Percentiles rank a stretch among this genome's conserved stretches.
Evolutionary conservation across 2,329 filamentous ascomycete species (phyloP).

Genomic region (Polychaeton citri): DNA sequence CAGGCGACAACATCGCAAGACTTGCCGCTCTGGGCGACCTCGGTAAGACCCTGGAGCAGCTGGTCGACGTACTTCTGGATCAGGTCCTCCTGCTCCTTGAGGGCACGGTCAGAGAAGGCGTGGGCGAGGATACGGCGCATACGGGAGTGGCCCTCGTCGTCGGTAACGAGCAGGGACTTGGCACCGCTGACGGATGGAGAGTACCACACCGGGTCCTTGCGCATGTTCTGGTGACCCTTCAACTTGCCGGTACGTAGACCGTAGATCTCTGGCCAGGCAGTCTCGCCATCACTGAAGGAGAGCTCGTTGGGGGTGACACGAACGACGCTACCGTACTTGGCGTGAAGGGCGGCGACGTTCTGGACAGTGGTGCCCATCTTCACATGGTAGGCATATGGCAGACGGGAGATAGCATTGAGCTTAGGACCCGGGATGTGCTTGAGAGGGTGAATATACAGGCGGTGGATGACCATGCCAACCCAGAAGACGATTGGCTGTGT

Average conservation of each 20-base stretch:
- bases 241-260: constrained; percentile 20
- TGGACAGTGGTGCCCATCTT: constrained; percentile 12
- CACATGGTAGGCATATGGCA: constrained; percentile 20
- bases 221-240: constrained; percentile 20
- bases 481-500: constrained; percentile 4
- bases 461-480: constrained; percentile 15
- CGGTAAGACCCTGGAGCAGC: constrained; percentile 17
- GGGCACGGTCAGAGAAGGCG: constrained; percentile 27
- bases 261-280: constrained; percentile 32
- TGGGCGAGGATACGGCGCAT: constrained; percentile 26
- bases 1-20: constrained; percentile 15
- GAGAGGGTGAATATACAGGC: constrained; percentile 27
- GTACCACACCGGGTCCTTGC: constrained; percentile 24
- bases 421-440: constrained; percentile 26
- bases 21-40: constrained; percentile 11
- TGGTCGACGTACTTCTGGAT: constrained; percentile 27
- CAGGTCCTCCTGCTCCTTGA: constrained; percentile 27
- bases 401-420: constrained; percentile 16
- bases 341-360: constrained; percentile 18
- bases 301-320: constrained; percentile 36
- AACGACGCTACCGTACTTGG: constrained; percentile 32
- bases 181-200: constrained; percentile 17
- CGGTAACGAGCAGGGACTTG: constrained; percentile 9
- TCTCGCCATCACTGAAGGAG: constrained; percentile 26
- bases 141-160: constrained; percentile 26